Conservation (phyloP, 495 filamentous ascomycete species). For the Daldinia vernicosa region DNA sequence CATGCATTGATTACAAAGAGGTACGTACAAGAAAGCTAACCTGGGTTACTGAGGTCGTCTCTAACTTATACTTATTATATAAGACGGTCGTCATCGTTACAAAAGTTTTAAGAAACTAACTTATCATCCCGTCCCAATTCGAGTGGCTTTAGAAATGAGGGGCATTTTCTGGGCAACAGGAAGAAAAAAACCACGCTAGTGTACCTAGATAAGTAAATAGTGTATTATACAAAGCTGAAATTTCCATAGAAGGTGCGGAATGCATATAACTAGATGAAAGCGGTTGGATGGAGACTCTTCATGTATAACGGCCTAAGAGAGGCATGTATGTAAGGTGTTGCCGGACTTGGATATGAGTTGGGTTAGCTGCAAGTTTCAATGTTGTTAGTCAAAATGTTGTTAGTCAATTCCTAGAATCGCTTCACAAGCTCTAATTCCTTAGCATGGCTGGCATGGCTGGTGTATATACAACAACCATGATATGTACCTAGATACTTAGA, state of each 20-base stretch:
- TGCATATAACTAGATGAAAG: constrained; percentile 34
- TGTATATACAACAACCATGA: background rate
- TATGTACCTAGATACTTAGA: background rate
- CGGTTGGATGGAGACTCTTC: constrained; percentile 14
- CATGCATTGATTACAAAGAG: background rate
- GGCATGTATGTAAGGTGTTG: constrained; percentile 10
- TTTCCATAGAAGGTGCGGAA: constrained; percentile 18
- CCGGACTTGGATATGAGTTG: constrained; percentile 26
- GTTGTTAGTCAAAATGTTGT: background rate
- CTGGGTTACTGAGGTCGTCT: constrained; percentile 18
- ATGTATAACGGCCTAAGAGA: constrained; percentile 1
- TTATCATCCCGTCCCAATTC: background rate
- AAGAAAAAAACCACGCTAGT: background rate
- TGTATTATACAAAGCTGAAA: background rate
- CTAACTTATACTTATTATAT: constrained; percentile 22
- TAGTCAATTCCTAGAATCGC: constrained; percentile 4
- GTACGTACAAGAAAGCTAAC: background rate
- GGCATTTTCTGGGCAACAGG: constrained; percentile 6
- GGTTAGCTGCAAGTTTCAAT: constrained; percentile 5
- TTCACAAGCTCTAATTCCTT: background rate
- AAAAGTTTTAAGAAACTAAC: constrained; percentile 1
- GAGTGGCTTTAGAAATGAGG: background rate
- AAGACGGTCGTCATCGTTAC: constrained; percentile 24
- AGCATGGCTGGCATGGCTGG: too few relatives aligned
- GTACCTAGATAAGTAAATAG: background rate